Evolutionary conservation across 2,329 filamentous ascomycete genomes (phyloP).

Genomic region (Pseudogymnoascus sp.): DNA sequence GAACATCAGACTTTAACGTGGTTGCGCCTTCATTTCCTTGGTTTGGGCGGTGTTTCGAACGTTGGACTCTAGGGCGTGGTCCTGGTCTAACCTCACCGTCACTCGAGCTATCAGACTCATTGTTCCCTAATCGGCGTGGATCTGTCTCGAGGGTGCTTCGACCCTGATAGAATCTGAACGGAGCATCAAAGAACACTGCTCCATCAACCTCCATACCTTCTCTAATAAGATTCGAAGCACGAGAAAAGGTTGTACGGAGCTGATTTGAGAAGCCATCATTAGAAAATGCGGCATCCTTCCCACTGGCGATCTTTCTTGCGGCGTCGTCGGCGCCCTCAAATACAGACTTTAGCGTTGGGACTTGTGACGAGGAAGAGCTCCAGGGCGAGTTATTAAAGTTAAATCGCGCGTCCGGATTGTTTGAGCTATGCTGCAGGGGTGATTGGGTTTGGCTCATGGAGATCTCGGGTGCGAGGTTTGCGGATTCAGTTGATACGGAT

Average conservation of each 20-base stretch:
- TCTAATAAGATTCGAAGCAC: background rate
- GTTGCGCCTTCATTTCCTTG: background rate
- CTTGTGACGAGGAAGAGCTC: slow-evolving; percentile 15
- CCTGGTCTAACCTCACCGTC: slow-evolving; percentile 11
- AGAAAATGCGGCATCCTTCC: slow-evolving; percentile 15
- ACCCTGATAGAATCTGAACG: slow-evolving; percentile 19
- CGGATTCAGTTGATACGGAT: slow-evolving; percentile 2
- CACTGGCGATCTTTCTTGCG: background rate
- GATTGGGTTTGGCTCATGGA: slow-evolving; percentile 11
- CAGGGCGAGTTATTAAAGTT: slow-evolving; percentile 18
- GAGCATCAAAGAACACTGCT: slow-evolving; percentile 3
- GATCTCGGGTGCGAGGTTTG: background rate
- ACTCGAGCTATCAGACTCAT: slow-evolving; percentile 12
- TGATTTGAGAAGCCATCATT: slow-evolving; percentile 17
- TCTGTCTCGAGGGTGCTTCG: slow-evolving; percentile 19
- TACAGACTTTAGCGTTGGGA: slow-evolving; percentile 15
- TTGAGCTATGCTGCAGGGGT: slow-evolving; percentile 15
- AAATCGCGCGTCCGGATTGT: background rate
- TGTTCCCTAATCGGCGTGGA: slow-evolving; percentile 10
- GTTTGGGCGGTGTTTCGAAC: background rate
- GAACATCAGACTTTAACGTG: slow-evolving; percentile 16
- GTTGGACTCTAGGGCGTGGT: background rate
- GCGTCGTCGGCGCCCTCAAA: slow-evolving; percentile 13
- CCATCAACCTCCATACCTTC: slow-evolving; percentile 6
- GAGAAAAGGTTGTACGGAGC: slow-evolving; percentile 13